Evolutionary conservation across 208 protist species (phyloP).

Genomic region (Herpetomonas samuelpessoai): DNA sequence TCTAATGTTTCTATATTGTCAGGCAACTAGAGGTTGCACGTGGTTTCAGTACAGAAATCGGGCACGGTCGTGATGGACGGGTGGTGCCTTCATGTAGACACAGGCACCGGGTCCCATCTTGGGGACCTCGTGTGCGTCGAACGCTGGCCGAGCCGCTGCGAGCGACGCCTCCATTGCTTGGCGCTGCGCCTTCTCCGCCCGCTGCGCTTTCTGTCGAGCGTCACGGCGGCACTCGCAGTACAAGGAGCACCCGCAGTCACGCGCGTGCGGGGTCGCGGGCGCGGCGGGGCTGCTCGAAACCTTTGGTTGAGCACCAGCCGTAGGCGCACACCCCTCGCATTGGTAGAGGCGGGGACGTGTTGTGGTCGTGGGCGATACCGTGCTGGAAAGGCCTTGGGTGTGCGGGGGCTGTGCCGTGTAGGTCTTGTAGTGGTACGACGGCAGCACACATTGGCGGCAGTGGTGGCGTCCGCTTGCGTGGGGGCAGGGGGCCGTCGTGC

Average conservation of each 20-base stretch:
- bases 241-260: slow-evolving; percentile 15
- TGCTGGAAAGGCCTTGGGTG: no score
- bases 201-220: slow-evolving; percentile 7
- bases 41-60: not conserved
- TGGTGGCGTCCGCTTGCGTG: slow-evolving; percentile 21
- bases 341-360: no score
- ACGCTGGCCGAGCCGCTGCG: slow-evolving; percentile 9
- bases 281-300: no score
- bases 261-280: no score
- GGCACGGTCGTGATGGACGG: not conserved
- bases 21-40: no score
- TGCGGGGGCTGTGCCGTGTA: not conserved
- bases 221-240: slow-evolving; percentile 23
- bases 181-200: slow-evolving; percentile 3
- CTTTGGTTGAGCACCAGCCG: no score
- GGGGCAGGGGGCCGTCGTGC: slow-evolving; percentile 3
- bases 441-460: slow-evolving; percentile 24
- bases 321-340: not conserved
- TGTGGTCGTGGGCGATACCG: not conserved
- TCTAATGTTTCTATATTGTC: no score
- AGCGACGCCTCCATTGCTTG: not conserved
- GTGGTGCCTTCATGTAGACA: slow-evolving; percentile 23
- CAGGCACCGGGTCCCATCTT: slow-evolving; percentile 39
- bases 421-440: slow-evolving; percentile 15
- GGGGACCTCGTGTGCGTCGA: slow-evolving; percentile 41